These are phyloP conservation scores for Phaeosphaeriaceae sp. DNA, from an alignment of 2,329 filamentous ascomycete species.

Conservation along the genomic window DNA sequence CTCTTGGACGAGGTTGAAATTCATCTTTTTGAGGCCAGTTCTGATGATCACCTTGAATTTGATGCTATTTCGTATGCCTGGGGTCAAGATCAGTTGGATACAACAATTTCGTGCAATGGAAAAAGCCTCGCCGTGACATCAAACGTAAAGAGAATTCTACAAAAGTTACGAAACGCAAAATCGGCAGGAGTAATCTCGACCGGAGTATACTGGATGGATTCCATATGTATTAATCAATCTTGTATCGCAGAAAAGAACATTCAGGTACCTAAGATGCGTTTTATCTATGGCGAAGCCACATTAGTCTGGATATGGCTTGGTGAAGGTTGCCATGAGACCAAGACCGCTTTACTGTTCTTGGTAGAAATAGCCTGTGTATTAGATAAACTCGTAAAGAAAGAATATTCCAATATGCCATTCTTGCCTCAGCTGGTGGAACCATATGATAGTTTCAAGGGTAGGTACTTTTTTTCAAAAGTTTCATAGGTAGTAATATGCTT, in stretches of 20 bases:
- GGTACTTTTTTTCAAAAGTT: not conserved
- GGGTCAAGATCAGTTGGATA: not conserved
- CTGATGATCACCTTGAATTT: not conserved
- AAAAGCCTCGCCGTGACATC: not conserved
- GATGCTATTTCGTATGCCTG: not conserved
- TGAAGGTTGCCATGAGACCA: not conserved
- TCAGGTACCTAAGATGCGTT: not conserved
- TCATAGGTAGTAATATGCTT: not conserved
- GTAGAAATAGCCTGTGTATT: not conserved
- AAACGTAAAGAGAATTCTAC: not conserved
- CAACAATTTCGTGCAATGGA: not conserved
- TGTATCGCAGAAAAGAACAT: not conserved
- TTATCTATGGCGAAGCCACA: not conserved
- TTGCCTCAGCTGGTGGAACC: not conserved
- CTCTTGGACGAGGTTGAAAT: not conserved
- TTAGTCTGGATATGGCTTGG: conserved; percentile 1
- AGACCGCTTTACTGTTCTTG: not conserved
- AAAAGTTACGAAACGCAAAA: not conserved
- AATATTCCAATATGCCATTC: not conserved
- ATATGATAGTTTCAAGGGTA: not conserved
- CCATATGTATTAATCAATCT: not conserved
- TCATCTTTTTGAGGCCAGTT: not conserved
- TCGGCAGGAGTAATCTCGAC: not conserved
- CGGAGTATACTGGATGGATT: not conserved
- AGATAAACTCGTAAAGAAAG: no score